Base-by-base conservation (phyloP, 192 early-diverging fungal species). In the Coemansia sp. region DNA sequence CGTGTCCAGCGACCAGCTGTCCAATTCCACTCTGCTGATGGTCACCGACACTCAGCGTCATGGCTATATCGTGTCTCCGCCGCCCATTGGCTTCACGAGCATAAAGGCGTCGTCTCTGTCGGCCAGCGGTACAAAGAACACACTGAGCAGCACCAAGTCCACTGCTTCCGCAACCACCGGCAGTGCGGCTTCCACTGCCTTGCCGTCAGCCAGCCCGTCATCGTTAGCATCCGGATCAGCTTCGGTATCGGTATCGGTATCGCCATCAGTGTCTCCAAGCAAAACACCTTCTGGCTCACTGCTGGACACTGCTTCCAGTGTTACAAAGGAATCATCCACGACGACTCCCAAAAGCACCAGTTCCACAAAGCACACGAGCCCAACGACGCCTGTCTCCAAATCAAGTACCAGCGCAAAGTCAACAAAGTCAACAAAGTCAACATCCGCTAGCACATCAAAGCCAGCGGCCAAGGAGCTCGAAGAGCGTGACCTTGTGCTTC, bases 1-100 rank as follows among this genome's bases (percentile, higher is more conserved):
- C 10, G 60, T 45, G 56, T 14, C 29, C 29, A 8, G 48, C 56
- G 32, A 32, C 14, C 52, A 31, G 4, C 4, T 75, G n/a, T 75
- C 77, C 22, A 80, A 75, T 48, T 65, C 77, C 3, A 72, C 72
- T 0, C 52, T 80, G 18, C 64, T 58, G 38, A 80, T 80, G 77
- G 66, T 80, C 20, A 75, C 72, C 0, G 63, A 75, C 30, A 60
- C 59, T 2, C 10, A 48, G 25, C 36, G 38, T 2, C 59, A 60
- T 17, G 38, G 38, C 36, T 60, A 48, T 29, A 28, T 48, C 7
- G 25, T 20, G 10, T 18, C 33, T 4, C 59, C 36, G 59, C 59
- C 59, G 40, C 18, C 38, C 29, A 20, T 60, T 1, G 59, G 59
- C 17, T 60, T 60, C 29, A 60, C 33, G 8, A 58, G 16, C 33